A percentile compares a stretch with the other conserved stretches of the same genome.
Conservation (phyloP, 805 yeast genomes). For the Komagataella phaffii region DNA sequence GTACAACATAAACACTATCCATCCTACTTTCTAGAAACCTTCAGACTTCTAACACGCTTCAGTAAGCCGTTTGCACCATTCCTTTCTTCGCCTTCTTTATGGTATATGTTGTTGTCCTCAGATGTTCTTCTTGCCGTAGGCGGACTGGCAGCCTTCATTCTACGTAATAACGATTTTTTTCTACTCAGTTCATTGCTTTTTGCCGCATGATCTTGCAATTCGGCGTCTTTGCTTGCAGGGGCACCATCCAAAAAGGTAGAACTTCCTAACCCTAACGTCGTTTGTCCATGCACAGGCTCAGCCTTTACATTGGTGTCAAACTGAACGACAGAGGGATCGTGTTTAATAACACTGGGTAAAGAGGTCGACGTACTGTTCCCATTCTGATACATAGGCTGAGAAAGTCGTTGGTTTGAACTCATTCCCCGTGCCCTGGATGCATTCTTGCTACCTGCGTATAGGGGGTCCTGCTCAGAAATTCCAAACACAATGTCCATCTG, state of each 20-base stretch:
- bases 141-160: conserved; percentile 23
- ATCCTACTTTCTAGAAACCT: conserved; percentile 39
- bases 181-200: conserved; percentile 43
- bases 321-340: conserved; percentile 38
- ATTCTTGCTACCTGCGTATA: conserved; percentile 12
- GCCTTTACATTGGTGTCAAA: conserved; percentile 64
- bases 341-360: conserved; percentile 27
- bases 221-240: conserved; percentile 58
- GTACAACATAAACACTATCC: conserved; percentile 1
- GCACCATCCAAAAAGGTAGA: conserved; percentile 93
- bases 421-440: conserved; percentile 2
- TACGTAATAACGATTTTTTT: conserved; percentile 72
- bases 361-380: conserved; percentile 14
- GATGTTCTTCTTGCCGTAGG: conserved; percentile 5
- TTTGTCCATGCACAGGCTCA: conserved; percentile 70
- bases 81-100: background rate
- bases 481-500: conserved; percentile 75
- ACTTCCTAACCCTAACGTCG: conserved; percentile 82
- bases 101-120: background rate
- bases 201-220: conserved; percentile 17
- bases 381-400: conserved; percentile 11
- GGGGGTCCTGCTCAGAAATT: conserved; percentile 35
- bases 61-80: background rate
- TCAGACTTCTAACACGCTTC: conserved; percentile 35
- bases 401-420: background rate